Conservation (phyloP, 139 green algal genomes). For the Chlamydomonas sp. region DNA sequence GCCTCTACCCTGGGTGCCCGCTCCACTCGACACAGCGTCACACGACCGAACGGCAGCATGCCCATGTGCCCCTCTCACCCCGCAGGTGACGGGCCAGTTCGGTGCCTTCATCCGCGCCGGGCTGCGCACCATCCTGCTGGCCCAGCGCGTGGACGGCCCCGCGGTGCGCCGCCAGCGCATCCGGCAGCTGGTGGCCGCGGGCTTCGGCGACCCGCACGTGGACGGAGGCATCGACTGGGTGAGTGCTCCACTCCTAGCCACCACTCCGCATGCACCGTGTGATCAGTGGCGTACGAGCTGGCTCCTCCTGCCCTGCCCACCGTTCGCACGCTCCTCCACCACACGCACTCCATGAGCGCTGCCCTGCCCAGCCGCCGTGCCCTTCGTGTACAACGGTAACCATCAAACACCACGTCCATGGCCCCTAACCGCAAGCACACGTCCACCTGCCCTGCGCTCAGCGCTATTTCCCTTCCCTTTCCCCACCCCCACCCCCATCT, state of each 20-base stretch:
- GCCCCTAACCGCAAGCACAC: too few relatives aligned
- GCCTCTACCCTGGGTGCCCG: neutral
- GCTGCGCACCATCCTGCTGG: conserved; percentile 8
- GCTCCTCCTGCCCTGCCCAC: neutral
- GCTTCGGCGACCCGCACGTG: neutral
- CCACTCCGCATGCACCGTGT: neutral
- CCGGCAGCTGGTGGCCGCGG: conserved; percentile 31
- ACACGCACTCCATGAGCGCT: too few relatives aligned
- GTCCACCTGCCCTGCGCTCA: too few relatives aligned
- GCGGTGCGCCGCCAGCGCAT: conserved; percentile 29
- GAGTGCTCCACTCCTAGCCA: neutral
- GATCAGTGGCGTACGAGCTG: neutral
- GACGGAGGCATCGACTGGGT: conserved; percentile 37
- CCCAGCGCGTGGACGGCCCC: neutral
- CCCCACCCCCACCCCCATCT: too few relatives aligned
- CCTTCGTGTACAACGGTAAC: too few relatives aligned
- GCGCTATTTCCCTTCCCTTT: too few relatives aligned
- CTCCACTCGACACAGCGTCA: neutral
- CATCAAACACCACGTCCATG: too few relatives aligned
- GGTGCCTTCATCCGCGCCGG: conserved; percentile 31
- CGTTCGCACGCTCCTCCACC: neutral
- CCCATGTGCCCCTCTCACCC: neutral
- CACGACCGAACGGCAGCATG: neutral
- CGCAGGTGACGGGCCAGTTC: conserved; percentile 38
- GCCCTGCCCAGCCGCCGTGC: too few relatives aligned